These are phyloP conservation scores for Boeremia lycopersici DNA, from an alignment of 2,329 filamentous ascomycete genomes.

Conservation along the genomic window DNA sequence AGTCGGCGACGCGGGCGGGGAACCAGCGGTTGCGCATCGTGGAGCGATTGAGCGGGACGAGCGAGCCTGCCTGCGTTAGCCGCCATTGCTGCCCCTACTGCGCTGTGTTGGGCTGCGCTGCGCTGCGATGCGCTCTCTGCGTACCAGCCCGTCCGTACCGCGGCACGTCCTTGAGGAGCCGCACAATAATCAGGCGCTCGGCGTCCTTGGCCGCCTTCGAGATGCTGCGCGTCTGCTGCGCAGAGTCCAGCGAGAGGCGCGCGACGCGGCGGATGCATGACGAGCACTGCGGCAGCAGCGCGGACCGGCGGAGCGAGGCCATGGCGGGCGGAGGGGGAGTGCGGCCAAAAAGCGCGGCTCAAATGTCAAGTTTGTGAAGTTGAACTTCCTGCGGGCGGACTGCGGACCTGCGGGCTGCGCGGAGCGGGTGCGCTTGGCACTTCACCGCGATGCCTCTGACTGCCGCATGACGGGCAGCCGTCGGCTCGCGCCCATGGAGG, in stretches of 20 bases:
- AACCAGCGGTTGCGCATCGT: constrained; percentile 63
- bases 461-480: constrained; percentile 24
- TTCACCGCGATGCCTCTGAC: constrained; percentile 28
- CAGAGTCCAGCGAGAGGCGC: constrained; percentile 34
- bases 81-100: neutral
- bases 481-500: constrained; percentile 32
- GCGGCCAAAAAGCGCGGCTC: constrained; percentile 10
- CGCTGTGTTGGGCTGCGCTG: neutral
- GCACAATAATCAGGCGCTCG: constrained; percentile 54
- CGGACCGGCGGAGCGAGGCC: constrained; percentile 38
- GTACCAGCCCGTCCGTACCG: constrained; percentile 55
- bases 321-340: constrained; percentile 32
- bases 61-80: constrained; percentile 52
- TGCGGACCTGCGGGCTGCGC: constrained; percentile 8
- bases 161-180: constrained; percentile 58
- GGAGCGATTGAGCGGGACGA: constrained; percentile 59
- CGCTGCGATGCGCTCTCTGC: too few relatives aligned
- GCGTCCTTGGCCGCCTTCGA: constrained; percentile 53
- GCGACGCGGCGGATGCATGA: constrained; percentile 46
- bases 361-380: constrained; percentile 7
- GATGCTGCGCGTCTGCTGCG: constrained; percentile 51
- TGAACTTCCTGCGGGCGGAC: constrained; percentile 28
- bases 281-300: constrained; percentile 48
- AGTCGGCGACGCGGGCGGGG: constrained; percentile 58
- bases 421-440: too few relatives aligned